Percentiles rank a stretch among this genome's conserved stretches.
These are phyloP conservation scores for Penicillium daleae DNA, from an alignment of 495 filamentous ascomycete genomes.

Conservation along the genomic window DNA sequence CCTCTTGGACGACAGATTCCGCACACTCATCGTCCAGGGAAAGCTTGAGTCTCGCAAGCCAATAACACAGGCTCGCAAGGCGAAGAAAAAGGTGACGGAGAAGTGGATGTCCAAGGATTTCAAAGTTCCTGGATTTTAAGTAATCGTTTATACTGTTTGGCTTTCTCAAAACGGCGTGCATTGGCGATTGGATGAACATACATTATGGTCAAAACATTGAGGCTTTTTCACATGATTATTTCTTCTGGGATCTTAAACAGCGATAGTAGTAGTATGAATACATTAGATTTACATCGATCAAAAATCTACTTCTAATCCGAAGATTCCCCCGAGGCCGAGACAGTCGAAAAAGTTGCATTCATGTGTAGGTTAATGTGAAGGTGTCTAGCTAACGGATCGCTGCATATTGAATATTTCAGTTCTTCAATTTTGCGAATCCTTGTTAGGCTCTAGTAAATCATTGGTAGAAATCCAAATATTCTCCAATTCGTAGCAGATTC, in stretches of 20 bases:
- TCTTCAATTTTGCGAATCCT: too few relatives aligned
- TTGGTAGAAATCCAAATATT: neutral
- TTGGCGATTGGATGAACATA: slow-evolving; percentile 39
- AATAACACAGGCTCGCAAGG: slow-evolving; percentile 76
- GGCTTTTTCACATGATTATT: slow-evolving; percentile 14
- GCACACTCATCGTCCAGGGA: slow-evolving; percentile 83
- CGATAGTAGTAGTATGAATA: slow-evolving; percentile 1
- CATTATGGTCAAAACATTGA: slow-evolving; percentile 23
- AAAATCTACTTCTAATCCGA: too few relatives aligned
- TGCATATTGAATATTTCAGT: too few relatives aligned
- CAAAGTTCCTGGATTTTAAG: slow-evolving; percentile 53
- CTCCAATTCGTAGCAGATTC: neutral
- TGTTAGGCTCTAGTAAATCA: too few relatives aligned
- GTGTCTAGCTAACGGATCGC: too few relatives aligned
- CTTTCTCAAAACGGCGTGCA: slow-evolving; percentile 33
- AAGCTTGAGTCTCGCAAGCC: slow-evolving; percentile 83
- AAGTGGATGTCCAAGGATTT: slow-evolving; percentile 99
- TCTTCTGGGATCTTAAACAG: slow-evolving; percentile 4
- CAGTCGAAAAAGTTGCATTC: too few relatives aligned
- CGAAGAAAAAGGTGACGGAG: slow-evolving; percentile 78
- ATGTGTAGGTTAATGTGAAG: too few relatives aligned
- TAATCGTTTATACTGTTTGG: slow-evolving; percentile 28
- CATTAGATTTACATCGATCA: neutral
- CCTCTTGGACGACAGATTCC: slow-evolving; percentile 85
- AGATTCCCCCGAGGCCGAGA: too few relatives aligned